These are phyloP conservation scores for Myxozyma nipponensis DNA, from an alignment of 805 yeast genomes.

Conservation along the genomic window DNA sequence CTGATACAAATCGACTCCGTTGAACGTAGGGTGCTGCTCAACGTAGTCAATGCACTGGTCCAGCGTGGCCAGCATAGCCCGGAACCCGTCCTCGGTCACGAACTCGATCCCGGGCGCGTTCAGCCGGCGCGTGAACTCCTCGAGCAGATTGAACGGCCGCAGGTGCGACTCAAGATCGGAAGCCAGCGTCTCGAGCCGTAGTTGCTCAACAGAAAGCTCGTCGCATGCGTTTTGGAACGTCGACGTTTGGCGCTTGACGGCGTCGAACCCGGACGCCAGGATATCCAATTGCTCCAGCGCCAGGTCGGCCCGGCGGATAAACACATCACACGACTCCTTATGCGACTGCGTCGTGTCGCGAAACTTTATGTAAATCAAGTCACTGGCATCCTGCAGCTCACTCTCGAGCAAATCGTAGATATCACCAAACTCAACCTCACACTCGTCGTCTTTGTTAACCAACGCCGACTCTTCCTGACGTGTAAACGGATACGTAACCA, in stretches of 20 bases:
- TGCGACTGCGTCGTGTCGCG: conserved; percentile 17
- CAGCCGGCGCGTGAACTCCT: conserved; percentile 61
- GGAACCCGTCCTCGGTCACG: conserved; percentile 58
- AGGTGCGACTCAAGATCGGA: conserved; percentile 49
- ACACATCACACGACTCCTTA: conserved; percentile 32
- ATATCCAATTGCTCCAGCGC: conserved; percentile 47
- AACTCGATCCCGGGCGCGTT: conserved; percentile 67
- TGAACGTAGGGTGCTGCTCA: conserved; percentile 53
- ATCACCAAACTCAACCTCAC: conserved; percentile 11
- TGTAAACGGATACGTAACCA: conserved; percentile 18
- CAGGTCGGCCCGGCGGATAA: conserved; percentile 46
- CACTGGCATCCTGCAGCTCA: conserved; percentile 19
- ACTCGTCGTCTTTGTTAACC: conserved; percentile 1
- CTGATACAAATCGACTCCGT: conserved; percentile 64
- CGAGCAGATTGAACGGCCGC: conserved; percentile 64
- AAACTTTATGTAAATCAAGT: conserved; percentile 6
- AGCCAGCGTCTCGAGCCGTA: conserved; percentile 42
- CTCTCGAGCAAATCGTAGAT: conserved; percentile 15
- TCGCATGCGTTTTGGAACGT: conserved; percentile 60
- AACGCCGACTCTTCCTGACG: conserved; percentile 4
- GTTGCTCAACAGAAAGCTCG: conserved; percentile 47
- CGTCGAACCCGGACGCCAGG: conserved; percentile 51
- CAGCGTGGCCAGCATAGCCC: conserved; percentile 50
- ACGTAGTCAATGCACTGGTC: conserved; percentile 67
- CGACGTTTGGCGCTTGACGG: conserved; percentile 57